Evolutionary conservation across 164 flowering plant genomes (phyloP).

Genomic region (Houttuynia cordata): DNA sequence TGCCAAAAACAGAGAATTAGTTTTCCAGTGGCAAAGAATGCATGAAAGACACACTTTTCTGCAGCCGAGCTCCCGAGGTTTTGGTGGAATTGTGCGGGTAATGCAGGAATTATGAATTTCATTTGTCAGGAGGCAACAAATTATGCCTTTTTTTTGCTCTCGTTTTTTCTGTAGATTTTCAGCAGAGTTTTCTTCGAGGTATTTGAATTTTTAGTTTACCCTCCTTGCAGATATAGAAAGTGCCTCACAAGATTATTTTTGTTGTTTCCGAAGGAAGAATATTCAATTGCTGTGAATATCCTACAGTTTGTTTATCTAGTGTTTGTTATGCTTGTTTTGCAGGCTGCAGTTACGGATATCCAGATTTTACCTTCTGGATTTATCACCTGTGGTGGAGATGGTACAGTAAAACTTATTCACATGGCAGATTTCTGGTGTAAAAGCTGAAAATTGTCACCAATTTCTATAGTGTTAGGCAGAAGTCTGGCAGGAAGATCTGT

Average conservation of each 20-base stretch:
- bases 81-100: slow-evolving; percentile 85
- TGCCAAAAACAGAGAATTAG: slow-evolving; percentile 52
- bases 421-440: slow-evolving; percentile 19
- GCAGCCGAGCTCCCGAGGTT: slow-evolving; percentile 76
- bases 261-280: neutral
- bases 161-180: neutral
- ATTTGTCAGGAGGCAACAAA: neutral
- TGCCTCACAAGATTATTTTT: neutral
- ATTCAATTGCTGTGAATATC: no score
- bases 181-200: no score
- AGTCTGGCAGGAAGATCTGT: no score
- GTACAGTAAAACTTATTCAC: slow-evolving; percentile 55
- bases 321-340: slow-evolving; percentile 11
- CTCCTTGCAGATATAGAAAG: neutral
- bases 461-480: no score
- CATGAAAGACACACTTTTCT: slow-evolving; percentile 90
- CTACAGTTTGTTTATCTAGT: neutral
- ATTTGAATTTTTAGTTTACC: neutral
- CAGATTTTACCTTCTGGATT: slow-evolving; percentile 66
- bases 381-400: slow-evolving; percentile 94
- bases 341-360: slow-evolving; percentile 92
- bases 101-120: neutral
- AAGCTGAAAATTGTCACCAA: neutral
- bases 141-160: neutral
- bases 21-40: slow-evolving; percentile 81